Percentiles rank a stretch among this genome's conserved stretches.
Conservation (phyloP, 1,284 basidiomycete species). For the Irpex rosettiformis region DNA sequence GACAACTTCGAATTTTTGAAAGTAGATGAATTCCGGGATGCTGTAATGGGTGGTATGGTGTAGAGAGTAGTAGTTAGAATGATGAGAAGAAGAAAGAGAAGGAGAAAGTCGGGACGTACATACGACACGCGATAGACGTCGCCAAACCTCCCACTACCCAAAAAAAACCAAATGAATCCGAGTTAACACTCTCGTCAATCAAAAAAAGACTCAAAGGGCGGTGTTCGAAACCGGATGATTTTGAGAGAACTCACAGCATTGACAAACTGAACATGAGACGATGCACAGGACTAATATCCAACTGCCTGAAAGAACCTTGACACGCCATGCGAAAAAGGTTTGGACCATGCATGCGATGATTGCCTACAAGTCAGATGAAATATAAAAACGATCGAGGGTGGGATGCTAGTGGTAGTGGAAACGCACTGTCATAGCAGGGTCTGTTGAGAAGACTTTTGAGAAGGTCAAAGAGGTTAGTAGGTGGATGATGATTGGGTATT, state of each 20-base stretch:
- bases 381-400: background rate
- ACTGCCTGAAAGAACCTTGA: conserved; percentile 9
- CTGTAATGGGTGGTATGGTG: background rate
- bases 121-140: conserved; percentile 5
- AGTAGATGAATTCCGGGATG: background rate
- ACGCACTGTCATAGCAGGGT: too few relatives aligned
- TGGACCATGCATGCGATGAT: conserved; percentile 11
- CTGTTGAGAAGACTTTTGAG: conserved; percentile 6
- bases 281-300: conserved; percentile 2
- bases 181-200: background rate
- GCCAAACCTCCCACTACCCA: conserved; percentile 9
- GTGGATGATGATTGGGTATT: too few relatives aligned
- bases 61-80: background rate
- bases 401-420: too few relatives aligned
- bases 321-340: conserved; percentile 10
- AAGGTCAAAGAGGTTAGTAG: too few relatives aligned
- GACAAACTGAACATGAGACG: background rate
- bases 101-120: background rate
- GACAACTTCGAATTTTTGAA: conserved; percentile 5
- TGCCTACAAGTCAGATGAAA: background rate
- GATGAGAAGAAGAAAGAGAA: background rate
- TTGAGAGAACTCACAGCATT: conserved; percentile 2
- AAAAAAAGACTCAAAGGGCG: background rate
- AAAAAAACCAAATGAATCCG: background rate
- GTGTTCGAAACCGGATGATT: background rate